Evolutionary conservation across 768 basidiomycete species (phyloP).

Genomic region (Tulasnella sp.): DNA sequence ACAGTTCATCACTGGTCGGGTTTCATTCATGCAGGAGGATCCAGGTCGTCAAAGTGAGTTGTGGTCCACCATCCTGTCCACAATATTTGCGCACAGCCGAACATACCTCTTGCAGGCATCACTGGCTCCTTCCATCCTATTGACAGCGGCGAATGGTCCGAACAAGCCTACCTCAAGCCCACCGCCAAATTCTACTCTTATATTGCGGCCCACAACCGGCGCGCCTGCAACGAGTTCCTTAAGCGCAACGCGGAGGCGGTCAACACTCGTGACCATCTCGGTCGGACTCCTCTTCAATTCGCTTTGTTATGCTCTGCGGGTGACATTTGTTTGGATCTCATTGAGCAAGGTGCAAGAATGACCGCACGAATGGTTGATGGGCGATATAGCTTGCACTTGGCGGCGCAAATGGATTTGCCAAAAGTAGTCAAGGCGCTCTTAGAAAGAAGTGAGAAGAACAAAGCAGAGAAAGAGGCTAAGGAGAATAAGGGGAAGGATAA

Average conservation of each 20-base stretch:
- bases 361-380: conserved; percentile 62
- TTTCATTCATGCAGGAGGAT: conserved; percentile 48
- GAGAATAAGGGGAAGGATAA: conserved; percentile 2
- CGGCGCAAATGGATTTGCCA: too few relatives aligned
- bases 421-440: too few relatives aligned
- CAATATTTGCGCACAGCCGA: conserved; percentile 54
- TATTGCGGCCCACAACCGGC: too few relatives aligned
- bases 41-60: not conserved
- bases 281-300: too few relatives aligned
- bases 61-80: not conserved
- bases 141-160: conserved; percentile 73
- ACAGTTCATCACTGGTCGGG: conserved; percentile 56
- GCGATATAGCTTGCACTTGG: conserved; percentile 58
- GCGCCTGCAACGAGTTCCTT: conserved; percentile 49
- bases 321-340: conserved; percentile 56
- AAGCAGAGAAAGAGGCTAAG: conserved; percentile 35
- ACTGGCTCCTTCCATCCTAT: too few relatives aligned
- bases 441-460: too few relatives aligned
- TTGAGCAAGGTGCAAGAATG: conserved; percentile 61
- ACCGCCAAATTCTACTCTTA: conserved; percentile 58
- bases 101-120: conserved; percentile 66
- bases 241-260: conserved; percentile 48
- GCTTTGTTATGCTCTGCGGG: too few relatives aligned
- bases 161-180: conserved; percentile 60
- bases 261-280: conserved; percentile 59